phyloP scores from a whole-genome alignment of 2,329 filamentous ascomycete genomes.

The Aspergillus ruber region DNA sequence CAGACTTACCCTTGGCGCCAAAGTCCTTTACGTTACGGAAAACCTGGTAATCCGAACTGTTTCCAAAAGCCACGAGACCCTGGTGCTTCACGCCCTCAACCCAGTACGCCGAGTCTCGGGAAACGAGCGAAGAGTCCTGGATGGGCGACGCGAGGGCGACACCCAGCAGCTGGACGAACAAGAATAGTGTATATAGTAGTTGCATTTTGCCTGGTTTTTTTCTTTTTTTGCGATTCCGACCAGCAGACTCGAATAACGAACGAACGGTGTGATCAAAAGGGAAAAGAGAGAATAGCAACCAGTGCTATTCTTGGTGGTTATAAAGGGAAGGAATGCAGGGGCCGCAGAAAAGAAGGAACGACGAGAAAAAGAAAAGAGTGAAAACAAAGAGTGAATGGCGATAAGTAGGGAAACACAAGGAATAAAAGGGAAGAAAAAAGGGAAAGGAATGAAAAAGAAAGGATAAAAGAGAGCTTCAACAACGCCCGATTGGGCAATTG shows the following conservation, averaged over 20 bases:
- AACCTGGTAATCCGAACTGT: slow-evolving; percentile 56
- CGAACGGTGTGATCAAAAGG: slow-evolving; percentile 1
- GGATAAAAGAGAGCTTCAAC: background rate
- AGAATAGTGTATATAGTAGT: slow-evolving; percentile 5
- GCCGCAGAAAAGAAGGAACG: slow-evolving; percentile 1
- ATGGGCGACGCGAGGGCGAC: slow-evolving; percentile 28
- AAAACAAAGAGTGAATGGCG: slow-evolving; percentile 2
- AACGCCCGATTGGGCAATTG: background rate
- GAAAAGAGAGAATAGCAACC: background rate
- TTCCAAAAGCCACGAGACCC: slow-evolving; percentile 60
- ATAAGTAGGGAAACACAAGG: slow-evolving; percentile 3
- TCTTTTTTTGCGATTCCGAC: background rate
- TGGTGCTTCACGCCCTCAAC: slow-evolving; percentile 62
- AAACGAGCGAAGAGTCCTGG: slow-evolving; percentile 2
- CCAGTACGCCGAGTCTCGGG: slow-evolving; percentile 57
- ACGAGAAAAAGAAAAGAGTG: slow-evolving; percentile 5
- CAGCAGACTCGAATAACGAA: background rate
- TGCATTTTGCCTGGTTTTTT: slow-evolving; percentile 5
- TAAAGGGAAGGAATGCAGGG: background rate
- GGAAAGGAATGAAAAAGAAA: background rate
- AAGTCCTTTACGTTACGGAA: slow-evolving; percentile 73
- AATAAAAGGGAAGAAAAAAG: background rate
- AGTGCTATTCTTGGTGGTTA: background rate
- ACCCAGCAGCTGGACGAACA: slow-evolving; percentile 25
- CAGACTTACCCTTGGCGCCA: slow-evolving; percentile 61